Evolutionary conservation across 2,329 filamentous ascomycete genomes (phyloP), one percentile per base, ranked within the genome.

Genomic region (Botryosphaeria dothidea): DNA sequence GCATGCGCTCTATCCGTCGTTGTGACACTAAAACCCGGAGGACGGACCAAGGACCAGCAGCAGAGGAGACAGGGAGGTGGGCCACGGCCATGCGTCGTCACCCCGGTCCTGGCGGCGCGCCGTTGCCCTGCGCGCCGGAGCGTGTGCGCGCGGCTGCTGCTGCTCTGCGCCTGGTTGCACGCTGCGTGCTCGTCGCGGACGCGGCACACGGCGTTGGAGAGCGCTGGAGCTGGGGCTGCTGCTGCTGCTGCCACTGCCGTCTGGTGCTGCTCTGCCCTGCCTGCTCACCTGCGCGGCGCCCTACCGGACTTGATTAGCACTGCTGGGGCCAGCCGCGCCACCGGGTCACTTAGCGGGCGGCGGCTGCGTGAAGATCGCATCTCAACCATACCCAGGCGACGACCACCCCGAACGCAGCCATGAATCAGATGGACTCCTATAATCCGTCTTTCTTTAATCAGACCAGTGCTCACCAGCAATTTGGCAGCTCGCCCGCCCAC

Each of bases 391-490:
- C 62, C 62, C 52, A 58, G 51, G 41, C 36, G 51, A 48, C 51
- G 51, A 64, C 62, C 62, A 64, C 62, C 51, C 62, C 51, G 48
- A 57, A 56, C 62, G 51, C 52, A 48, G 62, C 62, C 62, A 64
- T 65, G 64, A 65, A 61, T 65, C 64, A 65, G 63, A 65, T 65
- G 64, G 64, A 65, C 57, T 65, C 54, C 57, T 62, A 62, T 45
- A 65, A 62, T 36, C 45, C 54, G 54, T 51, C 54, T 34, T 64
- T 64, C 52, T 64, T 64, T 57, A 64, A 62, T 51, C 57, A 62
- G 64, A 31, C 56, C 56, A 46, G 34, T 29, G 52, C 52, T 64
- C 61, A 49, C 31, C 52, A 48, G 51, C 45, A 62, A 13, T 62
- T 61, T 45, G 58, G 31, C 64, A 43, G 19, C 46, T 54, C 54